A percentile compares a stretch with the other conserved stretches of the same genome.
These are phyloP conservation scores for Trypanosoma lewisi DNA, from an alignment of 208 protist genomes.

Conservation along the genomic window DNA sequence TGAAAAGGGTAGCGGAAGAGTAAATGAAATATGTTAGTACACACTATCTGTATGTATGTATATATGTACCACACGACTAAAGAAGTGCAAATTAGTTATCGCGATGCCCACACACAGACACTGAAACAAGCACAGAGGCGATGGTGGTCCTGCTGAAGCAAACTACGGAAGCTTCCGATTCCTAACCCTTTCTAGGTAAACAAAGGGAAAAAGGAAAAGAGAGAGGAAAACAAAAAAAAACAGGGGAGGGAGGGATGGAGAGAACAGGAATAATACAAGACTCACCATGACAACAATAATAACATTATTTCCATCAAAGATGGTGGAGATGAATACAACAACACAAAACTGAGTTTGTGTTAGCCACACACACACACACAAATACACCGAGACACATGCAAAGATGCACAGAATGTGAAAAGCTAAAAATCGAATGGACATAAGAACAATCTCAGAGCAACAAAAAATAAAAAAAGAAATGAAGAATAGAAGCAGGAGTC, in stretches of 20 bases:
- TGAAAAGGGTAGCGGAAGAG: neutral
- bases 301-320: neutral
- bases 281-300: constrained; percentile 11
- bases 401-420: neutral
- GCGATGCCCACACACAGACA: neutral
- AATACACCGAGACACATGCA: too few species aligned
- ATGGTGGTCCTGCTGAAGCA: too few species aligned
- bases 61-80: neutral
- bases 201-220: neutral
- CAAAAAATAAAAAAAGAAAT: constrained; percentile 14
- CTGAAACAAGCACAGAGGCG: neutral
- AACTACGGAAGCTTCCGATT: neutral
- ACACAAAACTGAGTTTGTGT: neutral
- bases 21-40: too few species aligned
- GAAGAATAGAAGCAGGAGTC: neutral
- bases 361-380: too few species aligned
- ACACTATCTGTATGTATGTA: too few species aligned
- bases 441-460: neutral
- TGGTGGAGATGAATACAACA: neutral
- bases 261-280: too few species aligned
- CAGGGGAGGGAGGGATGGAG: too few species aligned
- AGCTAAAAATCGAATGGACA: neutral
- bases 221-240: constrained; percentile 5
- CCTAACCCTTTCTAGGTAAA: neutral
- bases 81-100: neutral